Base-by-base conservation (phyloP, 179 eudicot genomes). In the Vitellaria paradoxa region DNA sequence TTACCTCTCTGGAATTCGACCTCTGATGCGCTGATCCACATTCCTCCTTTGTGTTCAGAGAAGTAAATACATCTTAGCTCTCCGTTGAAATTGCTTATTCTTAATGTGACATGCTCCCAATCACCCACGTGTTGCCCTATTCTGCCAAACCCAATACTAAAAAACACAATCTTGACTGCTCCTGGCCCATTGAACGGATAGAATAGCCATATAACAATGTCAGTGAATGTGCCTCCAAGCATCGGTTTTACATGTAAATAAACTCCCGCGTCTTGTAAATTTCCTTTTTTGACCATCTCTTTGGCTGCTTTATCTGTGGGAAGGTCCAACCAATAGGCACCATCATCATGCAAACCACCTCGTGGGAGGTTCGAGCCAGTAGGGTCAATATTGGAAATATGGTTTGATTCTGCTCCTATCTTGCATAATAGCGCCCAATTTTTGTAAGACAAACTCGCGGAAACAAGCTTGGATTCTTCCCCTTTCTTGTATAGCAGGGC, bases 101-200 rank as follows among this genome's bases (percentile, higher is more conserved):
- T 81, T 24, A 88, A 84, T 7, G 91, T 86, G 12, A 50, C 55
- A 12, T 50, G 55, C 55, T 50, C 55, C 55, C 55, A 50, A 50
- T 50, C 55, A 12, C 87, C 40, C 3, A 88, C 91, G 65, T 88
- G 91, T 78, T 88, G 89, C 9, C 91, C 91, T 15, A 88, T 60
- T 63, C 79, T 85, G 64, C 73, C 74, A 60, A 86, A 6, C 3
- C 84, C 30, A 42, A 88, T 15, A 63, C 76, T 85, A 13, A 83
- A 78, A 59, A 83, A 65, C 5, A 83, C 85, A 12, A 88, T 84
- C 82, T 86, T 88, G 10, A 82, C 85, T 65, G 84, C 86, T 49
- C 87, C 88, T 0, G 89, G 86, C 9, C 91, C 91, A n/a, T 88
- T 88, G 76, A 87, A 87, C n/a, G 92, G 92, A 78, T 82, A 50